These are phyloP conservation scores for Passalora sequoiae DNA, from an alignment of 2,329 filamentous ascomycete genomes.

Conservation along the genomic window DNA sequence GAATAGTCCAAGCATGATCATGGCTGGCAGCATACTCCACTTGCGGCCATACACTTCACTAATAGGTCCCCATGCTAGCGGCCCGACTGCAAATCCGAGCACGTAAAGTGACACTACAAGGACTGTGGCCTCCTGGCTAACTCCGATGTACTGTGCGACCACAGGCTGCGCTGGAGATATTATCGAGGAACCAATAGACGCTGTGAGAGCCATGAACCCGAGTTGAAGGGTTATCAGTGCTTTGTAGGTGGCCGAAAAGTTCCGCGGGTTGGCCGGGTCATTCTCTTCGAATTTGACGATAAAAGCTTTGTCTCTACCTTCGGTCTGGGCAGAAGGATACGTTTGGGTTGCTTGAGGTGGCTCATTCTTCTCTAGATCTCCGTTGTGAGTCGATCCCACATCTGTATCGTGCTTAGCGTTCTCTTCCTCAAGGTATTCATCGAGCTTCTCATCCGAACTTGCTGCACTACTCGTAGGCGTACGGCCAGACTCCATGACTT, in stretches of 20 bases:
- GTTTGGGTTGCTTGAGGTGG: background rate
- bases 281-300: conserved; percentile 29
- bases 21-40: conserved; percentile 41
- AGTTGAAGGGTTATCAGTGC: conserved; percentile 47
- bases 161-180: conserved; percentile 44
- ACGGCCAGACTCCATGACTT: background rate
- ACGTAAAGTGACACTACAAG: conserved; percentile 46
- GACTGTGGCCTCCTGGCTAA: conserved; percentile 43
- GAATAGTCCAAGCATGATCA: conserved; percentile 42
- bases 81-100: conserved; percentile 41
- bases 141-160: conserved; percentile 41
- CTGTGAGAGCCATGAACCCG: conserved; percentile 43
- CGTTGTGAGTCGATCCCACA: background rate
- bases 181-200: conserved; percentile 43
- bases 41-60: conserved; percentile 40
- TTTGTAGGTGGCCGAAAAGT: conserved; percentile 43
- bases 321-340: background rate
- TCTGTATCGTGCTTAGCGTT: background rate
- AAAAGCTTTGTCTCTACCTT: conserved; percentile 15
- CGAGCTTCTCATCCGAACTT: background rate
- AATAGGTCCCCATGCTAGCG: conserved; percentile 25
- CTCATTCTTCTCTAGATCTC: conserved; percentile 18
- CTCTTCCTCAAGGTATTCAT: background rate
- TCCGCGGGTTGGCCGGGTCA: conserved; percentile 45
- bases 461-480: background rate